These are phyloP conservation scores for Gynostemma pentaphyllum DNA, from an alignment of 306 rosid species.

Conservation along the genomic window DNA sequence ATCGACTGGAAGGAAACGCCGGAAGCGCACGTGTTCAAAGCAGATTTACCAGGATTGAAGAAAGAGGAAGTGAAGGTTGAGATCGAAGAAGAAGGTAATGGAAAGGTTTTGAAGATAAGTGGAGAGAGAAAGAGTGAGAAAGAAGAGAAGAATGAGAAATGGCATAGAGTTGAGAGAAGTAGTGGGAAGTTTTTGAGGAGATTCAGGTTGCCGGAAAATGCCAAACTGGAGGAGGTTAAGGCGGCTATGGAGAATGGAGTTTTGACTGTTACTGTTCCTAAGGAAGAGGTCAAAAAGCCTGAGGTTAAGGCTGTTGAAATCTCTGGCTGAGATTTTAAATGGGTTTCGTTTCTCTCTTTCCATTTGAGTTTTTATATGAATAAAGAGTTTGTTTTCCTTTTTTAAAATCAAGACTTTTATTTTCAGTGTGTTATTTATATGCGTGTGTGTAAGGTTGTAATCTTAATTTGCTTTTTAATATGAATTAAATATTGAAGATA, in stretches of 20 bases:
- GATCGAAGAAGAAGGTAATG: conserved; percentile 21
- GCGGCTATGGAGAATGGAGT: conserved; percentile 32
- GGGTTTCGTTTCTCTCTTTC: too few species aligned
- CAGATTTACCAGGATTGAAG: conserved; percentile 18
- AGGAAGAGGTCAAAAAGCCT: conserved; percentile 9
- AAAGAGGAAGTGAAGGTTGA: conserved; percentile 23
- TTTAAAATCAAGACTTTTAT: too few species aligned
- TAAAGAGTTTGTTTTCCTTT: too few species aligned
- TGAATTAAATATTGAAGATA: too few species aligned
- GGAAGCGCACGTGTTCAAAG: conserved; percentile 21
- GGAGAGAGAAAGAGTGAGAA: conserved; percentile 21
- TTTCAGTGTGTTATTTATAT: too few species aligned
- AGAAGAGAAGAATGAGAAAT: conserved; percentile 17
- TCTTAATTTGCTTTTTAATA: too few species aligned
- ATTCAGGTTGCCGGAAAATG: conserved; percentile 26
- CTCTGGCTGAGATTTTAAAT: not conserved
- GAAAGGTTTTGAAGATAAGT: conserved; percentile 15
- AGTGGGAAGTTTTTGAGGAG: conserved; percentile 27
- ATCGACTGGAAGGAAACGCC: conserved; percentile 22
- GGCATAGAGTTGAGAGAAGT: conserved; percentile 31
- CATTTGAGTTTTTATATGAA: too few species aligned
- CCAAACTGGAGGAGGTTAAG: conserved; percentile 9
- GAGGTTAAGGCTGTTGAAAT: conserved; percentile 20
- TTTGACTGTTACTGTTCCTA: conserved; percentile 27
- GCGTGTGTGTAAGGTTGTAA: too few species aligned